Evolutionary conservation across 345 rosid species (phyloP), one percentile per base, ranked within the genome.

Genomic region (Euphorbia tirucalli): DNA sequence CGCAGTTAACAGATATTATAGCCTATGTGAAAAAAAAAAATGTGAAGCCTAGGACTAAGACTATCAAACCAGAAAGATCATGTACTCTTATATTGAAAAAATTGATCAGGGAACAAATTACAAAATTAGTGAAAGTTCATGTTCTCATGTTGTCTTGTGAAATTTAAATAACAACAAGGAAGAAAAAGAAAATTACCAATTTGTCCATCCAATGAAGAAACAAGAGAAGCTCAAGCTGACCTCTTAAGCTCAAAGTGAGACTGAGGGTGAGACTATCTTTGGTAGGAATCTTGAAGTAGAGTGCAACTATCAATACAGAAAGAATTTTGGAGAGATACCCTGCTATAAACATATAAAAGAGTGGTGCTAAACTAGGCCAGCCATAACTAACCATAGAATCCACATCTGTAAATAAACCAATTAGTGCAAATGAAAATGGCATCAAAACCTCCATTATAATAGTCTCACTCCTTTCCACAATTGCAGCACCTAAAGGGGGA

Each of bases 161-260:
- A n/a, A n/a, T n/a, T n/a, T n/a, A 60, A 43, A 46, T 2, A 46
- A 58, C 11, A 58, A 58, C 9, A 27, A 28, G 21, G 18, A 60
- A 21, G 27, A 24, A 13, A 25, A 60, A 27, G 0, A 60, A 11
- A 0, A 1, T 3, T 63, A 88, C 89, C 83, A 44, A 55, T 85
- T 90, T 87, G 71, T 90, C 92, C 63, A 87, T 65, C 93, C 92
- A 87, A 69, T 90, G 90, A 22, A 80, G 49, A 74, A 75, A 79
- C 21, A 90, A 32, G 24, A 87, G 14, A 58, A 85, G 28, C 79
- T 92, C 96, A 2, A 83, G 79, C 32, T 86, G 91, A 39, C 98
- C 98, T 77, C 91, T 83, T 55, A 89, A 55, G 84, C 79, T 85
- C 86, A 87, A 52, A 66, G 90, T 78, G 55, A 92, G 84, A 39